Percentiles rank a stretch among this genome's conserved stretches.
Conservation (phyloP, 495 filamentous ascomycete genomes). For the Amorphotheca resinae region DNA sequence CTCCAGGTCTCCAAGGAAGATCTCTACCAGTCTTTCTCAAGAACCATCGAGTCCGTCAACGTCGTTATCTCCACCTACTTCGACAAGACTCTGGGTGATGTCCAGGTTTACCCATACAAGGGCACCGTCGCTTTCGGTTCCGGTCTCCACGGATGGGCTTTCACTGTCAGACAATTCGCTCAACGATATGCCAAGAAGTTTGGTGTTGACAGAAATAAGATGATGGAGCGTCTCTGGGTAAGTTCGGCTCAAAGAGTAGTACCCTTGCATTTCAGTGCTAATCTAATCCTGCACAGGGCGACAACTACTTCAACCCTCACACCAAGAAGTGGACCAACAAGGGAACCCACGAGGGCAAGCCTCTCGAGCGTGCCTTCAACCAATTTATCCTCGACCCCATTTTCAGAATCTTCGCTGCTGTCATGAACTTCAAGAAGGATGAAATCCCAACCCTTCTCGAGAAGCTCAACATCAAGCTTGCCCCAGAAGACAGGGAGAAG, state of each 20-base stretch:
- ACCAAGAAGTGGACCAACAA: conserved; percentile 99
- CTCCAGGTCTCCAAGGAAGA: conserved; percentile 98
- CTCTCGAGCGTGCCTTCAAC: conserved; percentile 96
- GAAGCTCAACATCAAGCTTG: conserved; percentile 88
- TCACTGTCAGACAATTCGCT: conserved; percentile 98
- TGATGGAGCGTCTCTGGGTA: conserved; percentile 99
- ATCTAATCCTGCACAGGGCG: conserved; percentile 42
- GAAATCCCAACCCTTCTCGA: conserved; percentile 70
- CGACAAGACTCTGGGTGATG: conserved; percentile 93
- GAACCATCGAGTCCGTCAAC: conserved; percentile 99
- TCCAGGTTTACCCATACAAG: conserved; percentile 92
- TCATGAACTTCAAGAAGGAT: conserved; percentile 99
- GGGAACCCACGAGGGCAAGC: conserved; percentile 66
- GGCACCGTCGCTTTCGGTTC: conserved; percentile 98
- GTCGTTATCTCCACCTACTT: conserved; percentile 98
- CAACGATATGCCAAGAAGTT: conserved; percentile 98
- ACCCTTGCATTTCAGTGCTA: conserved; percentile 24
- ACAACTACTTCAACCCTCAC: conserved; percentile 98
- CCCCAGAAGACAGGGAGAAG: conserved; percentile 75
- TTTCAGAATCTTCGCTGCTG: conserved; percentile 89
- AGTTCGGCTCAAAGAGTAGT: conserved; percentile 19
- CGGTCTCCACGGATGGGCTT: conserved; percentile 99
- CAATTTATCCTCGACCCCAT: conserved; percentile 98
- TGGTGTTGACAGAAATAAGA: conserved; percentile 97
- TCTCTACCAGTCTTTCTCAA: conserved; percentile 97